These are phyloP conservation scores for Berkeleyomyces rouxiae DNA, from an alignment of 2,329 filamentous ascomycete genomes.

Conservation along the genomic window DNA sequence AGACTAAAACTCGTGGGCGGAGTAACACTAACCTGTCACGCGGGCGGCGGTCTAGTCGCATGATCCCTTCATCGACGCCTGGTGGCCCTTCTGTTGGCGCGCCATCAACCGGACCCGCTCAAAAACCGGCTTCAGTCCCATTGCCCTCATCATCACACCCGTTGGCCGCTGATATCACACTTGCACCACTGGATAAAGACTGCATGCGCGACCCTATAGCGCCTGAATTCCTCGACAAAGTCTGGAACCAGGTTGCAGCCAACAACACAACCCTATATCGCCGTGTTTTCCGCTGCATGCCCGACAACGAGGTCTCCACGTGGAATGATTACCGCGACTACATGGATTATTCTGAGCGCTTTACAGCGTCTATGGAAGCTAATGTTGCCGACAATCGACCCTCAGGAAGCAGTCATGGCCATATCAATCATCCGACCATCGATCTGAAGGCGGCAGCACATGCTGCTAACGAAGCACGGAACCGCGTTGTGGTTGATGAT, in stretches of 20 bases:
- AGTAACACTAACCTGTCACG: conserved; percentile 18
- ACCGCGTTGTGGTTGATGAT: conserved; percentile 18
- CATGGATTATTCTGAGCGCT: conserved; percentile 57
- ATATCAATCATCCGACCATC: conserved; percentile 18
- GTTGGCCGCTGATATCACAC: conserved; percentile 50
- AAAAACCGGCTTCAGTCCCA: conserved; percentile 11
- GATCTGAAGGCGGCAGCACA: conserved; percentile 16
- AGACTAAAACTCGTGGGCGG: conserved; percentile 19
- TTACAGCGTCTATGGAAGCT: conserved; percentile 48
- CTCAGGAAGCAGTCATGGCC: conserved; percentile 29
- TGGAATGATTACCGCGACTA: conserved; percentile 91
- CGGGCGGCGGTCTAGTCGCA: conserved; percentile 6
- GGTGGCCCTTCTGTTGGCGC: conserved; percentile 16
- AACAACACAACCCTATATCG: conserved; percentile 95
- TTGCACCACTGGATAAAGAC: conserved; percentile 63
- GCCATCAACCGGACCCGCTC: background rate
- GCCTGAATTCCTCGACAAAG: conserved; percentile 66
- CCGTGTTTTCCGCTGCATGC: conserved; percentile 90
- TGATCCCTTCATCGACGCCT: conserved; percentile 4
- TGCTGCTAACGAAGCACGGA: conserved; percentile 16
- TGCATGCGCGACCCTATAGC: conserved; percentile 88
- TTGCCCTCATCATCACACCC: conserved; percentile 27
- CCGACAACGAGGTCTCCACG: conserved; percentile 80
- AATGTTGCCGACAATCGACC: conserved; percentile 26
- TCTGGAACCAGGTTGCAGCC: conserved; percentile 72